Percentiles rank a stretch among this genome's conserved stretches.
Evolutionary conservation across 345 rosid genomes (phyloP).

Genomic region (Euphorbia pulcherrima): DNA sequence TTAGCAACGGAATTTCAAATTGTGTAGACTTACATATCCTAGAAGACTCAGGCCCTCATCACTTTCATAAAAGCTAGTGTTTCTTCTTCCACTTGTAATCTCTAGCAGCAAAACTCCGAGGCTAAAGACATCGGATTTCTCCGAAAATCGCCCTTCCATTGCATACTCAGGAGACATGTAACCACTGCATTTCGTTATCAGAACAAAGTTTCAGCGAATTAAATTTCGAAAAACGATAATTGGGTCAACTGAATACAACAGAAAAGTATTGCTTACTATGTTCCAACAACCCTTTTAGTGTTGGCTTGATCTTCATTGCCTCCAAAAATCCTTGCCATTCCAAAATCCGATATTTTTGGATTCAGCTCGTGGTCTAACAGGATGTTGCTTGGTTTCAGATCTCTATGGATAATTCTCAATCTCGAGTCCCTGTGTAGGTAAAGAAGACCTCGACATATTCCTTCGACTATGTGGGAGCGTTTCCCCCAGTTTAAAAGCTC

Average conservation of each 20-base stretch:
- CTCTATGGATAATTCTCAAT: slow-evolving; percentile 17
- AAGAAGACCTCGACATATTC: slow-evolving; percentile 21
- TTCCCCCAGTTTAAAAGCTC: slow-evolving; percentile 12
- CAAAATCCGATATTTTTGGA: slow-evolving; percentile 26
- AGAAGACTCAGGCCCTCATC: slow-evolving; percentile 4
- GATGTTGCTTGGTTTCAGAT: slow-evolving; percentile 20
- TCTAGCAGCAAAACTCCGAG: slow-evolving; percentile 18
- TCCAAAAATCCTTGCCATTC: slow-evolving; percentile 21
- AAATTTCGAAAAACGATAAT: neutral
- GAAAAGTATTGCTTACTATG: neutral
- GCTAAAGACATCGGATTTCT: slow-evolving; percentile 22
- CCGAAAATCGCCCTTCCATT: slow-evolving; percentile 20
- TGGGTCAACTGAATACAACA: too few species aligned
- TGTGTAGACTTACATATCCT: slow-evolving; percentile 12
- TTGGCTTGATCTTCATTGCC: slow-evolving; percentile 17
- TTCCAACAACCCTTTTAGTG: slow-evolving; percentile 16
- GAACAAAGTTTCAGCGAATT: neutral
- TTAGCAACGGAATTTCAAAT: too few species aligned
- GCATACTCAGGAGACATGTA: slow-evolving; percentile 24
- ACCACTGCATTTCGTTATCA: slow-evolving; percentile 9
- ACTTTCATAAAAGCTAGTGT: slow-evolving; percentile 2
- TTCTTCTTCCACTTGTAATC: slow-evolving; percentile 15
- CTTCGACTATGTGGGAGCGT: slow-evolving; percentile 15
- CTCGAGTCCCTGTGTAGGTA: slow-evolving; percentile 21
- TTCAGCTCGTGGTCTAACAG: slow-evolving; percentile 22